Conservation (phyloP, 805 yeast genomes). For the Jamesozyma gamospora region DNA sequence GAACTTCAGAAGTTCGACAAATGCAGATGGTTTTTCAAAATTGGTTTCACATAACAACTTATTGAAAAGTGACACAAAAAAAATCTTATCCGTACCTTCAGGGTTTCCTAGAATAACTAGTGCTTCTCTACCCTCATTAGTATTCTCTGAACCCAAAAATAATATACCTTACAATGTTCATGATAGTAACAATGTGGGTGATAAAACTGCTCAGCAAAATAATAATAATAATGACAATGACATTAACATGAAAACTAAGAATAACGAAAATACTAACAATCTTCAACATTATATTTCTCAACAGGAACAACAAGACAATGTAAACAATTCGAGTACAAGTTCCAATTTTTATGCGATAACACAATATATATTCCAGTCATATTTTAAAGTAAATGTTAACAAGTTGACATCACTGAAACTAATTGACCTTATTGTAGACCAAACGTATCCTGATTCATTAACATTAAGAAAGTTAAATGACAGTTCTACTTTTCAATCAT, state of each 20-base stretch:
- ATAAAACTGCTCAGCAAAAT: neutral
- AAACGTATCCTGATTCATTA: constrained; percentile 27
- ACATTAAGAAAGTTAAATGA: constrained; percentile 28
- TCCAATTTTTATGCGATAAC: constrained; percentile 23
- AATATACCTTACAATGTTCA: too few relatives aligned
- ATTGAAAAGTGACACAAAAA: too few relatives aligned
- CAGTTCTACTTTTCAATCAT: constrained; percentile 11
- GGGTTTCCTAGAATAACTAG: neutral
- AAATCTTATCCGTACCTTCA: too few relatives aligned
- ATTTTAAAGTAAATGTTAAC: constrained; percentile 20
- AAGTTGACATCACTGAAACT: constrained; percentile 15
- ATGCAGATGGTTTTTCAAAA: too few relatives aligned
- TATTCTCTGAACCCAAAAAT: neutral
- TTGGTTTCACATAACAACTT: too few relatives aligned
- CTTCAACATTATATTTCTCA: constrained; percentile 13
- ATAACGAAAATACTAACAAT: neutral
- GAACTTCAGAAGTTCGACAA: too few relatives aligned
- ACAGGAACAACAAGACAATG: constrained; percentile 12
- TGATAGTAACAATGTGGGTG: neutral
- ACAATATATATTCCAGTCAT: constrained; percentile 24
- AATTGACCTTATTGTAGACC: constrained; percentile 27
- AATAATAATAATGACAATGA: neutral
- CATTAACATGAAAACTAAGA: neutral
- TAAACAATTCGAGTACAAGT: constrained; percentile 6
- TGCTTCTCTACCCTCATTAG: neutral